Conservation (phyloP, 768 basidiomycete species). For the Amanita jacksonii region DNA sequence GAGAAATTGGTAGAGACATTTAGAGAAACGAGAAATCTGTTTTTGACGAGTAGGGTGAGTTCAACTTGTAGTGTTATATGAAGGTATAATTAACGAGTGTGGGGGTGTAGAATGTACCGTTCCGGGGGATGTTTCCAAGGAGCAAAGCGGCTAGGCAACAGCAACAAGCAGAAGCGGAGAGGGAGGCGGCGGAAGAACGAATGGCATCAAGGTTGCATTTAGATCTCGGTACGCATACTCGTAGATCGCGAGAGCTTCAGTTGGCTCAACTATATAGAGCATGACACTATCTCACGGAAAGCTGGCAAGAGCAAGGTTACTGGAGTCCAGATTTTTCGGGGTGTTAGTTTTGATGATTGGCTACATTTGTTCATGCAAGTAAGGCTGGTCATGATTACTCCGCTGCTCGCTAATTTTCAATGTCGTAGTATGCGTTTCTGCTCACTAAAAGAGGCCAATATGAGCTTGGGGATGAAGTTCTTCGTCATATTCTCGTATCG, state of each 20-base stretch:
- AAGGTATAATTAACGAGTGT: neutral
- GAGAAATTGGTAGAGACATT: constrained; percentile 85
- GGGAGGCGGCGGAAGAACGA: constrained; percentile 55
- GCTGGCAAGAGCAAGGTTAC: constrained; percentile 28
- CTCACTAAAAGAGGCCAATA: constrained; percentile 55
- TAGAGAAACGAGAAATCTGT: constrained; percentile 77
- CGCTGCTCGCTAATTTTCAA: neutral
- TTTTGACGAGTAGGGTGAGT: constrained; percentile 66
- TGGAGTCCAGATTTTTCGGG: constrained; percentile 63
- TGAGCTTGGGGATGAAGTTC: constrained; percentile 61
- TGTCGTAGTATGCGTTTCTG: constrained; percentile 61
- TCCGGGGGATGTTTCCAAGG: constrained; percentile 62
- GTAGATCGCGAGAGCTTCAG: neutral
- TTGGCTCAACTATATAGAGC: constrained; percentile 27
- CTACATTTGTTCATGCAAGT: constrained; percentile 80
- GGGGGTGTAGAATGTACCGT: constrained; percentile 35
- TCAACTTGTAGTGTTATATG: neutral
- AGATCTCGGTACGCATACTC: constrained; percentile 44
- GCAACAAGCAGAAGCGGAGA: constrained; percentile 20
- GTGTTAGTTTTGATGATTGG: constrained; percentile 81
- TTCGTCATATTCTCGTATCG: constrained; percentile 66
- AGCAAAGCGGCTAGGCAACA: constrained; percentile 27
- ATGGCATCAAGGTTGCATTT: constrained; percentile 74
- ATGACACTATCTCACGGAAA: constrained; percentile 46
- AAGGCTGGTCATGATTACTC: constrained; percentile 11